These are phyloP conservation scores for Syzygium aqueum DNA, from an alignment of 345 rosid species.

Conservation along the genomic window DNA sequence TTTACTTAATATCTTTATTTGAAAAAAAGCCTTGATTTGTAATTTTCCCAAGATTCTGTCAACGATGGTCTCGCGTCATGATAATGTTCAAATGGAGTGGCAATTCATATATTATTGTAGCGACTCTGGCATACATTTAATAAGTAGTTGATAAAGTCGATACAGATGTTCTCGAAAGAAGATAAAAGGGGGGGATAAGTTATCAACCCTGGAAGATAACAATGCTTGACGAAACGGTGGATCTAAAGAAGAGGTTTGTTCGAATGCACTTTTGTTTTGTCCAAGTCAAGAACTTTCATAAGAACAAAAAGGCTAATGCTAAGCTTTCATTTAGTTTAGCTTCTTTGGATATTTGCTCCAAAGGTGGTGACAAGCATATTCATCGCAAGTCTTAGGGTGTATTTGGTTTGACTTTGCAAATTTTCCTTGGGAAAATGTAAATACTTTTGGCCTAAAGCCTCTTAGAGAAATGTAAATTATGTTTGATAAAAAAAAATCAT, in stretches of 20 bases:
- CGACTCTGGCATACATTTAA: background rate
- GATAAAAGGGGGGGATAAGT: background rate
- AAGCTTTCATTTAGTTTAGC: background rate
- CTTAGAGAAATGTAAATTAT: too few relatives aligned
- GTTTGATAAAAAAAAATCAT: too few relatives aligned
- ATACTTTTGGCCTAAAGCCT: too few relatives aligned
- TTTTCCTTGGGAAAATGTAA: too few relatives aligned
- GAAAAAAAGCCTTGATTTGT: too few relatives aligned
- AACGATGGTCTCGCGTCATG: fast-evolving
- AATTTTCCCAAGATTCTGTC: background rate
- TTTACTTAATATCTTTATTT: too few relatives aligned
- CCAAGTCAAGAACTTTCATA: background rate
- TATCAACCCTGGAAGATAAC: background rate
- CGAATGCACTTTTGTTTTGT: background rate
- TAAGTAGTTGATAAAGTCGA: background rate
- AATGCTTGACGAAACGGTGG: background rate
- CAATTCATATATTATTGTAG: background rate
- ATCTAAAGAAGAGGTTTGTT: background rate
- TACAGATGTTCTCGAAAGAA: background rate
- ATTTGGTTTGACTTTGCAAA: too few relatives aligned
- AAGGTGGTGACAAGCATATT: background rate
- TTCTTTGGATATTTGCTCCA: background rate
- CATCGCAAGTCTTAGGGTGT: background rate
- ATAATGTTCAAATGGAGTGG: background rate
- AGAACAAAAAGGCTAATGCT: background rate